These are phyloP conservation scores for Globisporangium mamillatum DNA, from an alignment of 352 stramenopile species.

Conservation along the genomic window DNA sequence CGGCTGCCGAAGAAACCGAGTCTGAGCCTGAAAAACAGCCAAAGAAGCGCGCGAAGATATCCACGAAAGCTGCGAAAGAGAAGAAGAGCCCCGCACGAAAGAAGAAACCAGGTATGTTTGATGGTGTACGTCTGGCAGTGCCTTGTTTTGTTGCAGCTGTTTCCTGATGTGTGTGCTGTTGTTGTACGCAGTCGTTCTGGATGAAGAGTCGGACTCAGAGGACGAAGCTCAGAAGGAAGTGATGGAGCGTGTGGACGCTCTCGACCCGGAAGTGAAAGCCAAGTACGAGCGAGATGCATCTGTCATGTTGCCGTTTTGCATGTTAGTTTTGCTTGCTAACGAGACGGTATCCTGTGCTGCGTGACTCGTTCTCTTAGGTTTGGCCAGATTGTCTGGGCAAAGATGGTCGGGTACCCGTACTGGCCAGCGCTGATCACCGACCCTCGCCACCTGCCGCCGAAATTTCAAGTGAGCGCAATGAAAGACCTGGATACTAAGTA, in stretches of 20 bases:
- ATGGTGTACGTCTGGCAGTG: background rate
- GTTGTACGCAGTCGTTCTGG: slow-evolving; percentile 6
- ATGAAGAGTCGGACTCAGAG: slow-evolving; percentile 36
- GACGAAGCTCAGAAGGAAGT: slow-evolving; percentile 36
- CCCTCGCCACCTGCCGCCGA: slow-evolving; percentile 40
- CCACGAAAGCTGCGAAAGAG: slow-evolving; percentile 8
- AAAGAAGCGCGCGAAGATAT: slow-evolving; percentile 40
- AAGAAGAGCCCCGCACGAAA: slow-evolving; percentile 41
- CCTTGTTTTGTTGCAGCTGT: background rate
- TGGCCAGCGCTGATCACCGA: slow-evolving; percentile 79
- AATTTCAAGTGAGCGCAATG: slow-evolving; percentile 41
- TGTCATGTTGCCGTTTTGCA: background rate
- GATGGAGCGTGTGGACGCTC: slow-evolving; percentile 39
- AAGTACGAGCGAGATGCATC: slow-evolving; percentile 25
- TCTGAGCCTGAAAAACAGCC: slow-evolving; percentile 47
- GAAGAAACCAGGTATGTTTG: slow-evolving; percentile 35
- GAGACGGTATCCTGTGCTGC: background rate
- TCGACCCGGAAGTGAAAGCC: slow-evolving; percentile 55
- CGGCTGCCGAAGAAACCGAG: slow-evolving; percentile 37
- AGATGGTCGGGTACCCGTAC: slow-evolving; percentile 79
- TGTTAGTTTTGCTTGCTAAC: background rate
- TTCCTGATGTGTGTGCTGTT: background rate
- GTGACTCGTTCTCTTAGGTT: slow-evolving; percentile 30
- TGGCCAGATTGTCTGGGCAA: slow-evolving; percentile 77
- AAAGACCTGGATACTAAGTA: slow-evolving; percentile 72